Evolutionary conservation across 331 rosid genomes (phyloP), one percentile per base, ranked within the genome.

Genomic region (Acacia concinna): DNA sequence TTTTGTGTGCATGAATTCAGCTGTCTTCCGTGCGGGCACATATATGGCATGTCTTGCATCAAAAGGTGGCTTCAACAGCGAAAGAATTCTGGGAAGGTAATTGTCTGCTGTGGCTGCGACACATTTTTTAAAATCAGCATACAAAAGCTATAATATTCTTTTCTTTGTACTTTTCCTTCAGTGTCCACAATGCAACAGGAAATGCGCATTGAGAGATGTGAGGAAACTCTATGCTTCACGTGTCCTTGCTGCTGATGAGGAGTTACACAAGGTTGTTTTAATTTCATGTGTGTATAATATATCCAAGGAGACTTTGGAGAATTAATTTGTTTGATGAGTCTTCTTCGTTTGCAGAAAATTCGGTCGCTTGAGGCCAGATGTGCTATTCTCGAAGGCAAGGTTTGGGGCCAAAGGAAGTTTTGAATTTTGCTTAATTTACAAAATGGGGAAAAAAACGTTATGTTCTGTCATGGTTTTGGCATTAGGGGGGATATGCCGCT

Each of bases 1-100:
- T 69, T 31, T 4, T 4, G 20, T 56, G 63, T 65, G 86, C 66
- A 23, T 59, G 83, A 35, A 31, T 86, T 76, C 90, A 95, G 98
- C 23, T 95, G 97, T 82, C 98, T 95, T 90, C 97, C 98, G 76
- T 95, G 97, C 75, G 98, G 98, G 44, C 98, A 95, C 87, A 51
- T 95, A 17, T 95, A 86, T 81, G 98, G 98, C 15, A 88, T 90
- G 94, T 92, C 97, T 74, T 95, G 98, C 84, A 87, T 95, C 62
- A 85, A 75, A 47, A 91, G 49, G 80, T 95, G 98, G 98, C 84
- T 95, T 73, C 80, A 83, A 64, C 94, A 87, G 72, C 72, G 83
- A 17, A 80, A 41, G 79, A 88, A 52, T 68, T 81, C 88, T 0
- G 88, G 93, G 59, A 94, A 94, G 98, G 98, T 92, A 65, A 82